phyloP scores from a whole-genome alignment of 306 rosid species.

The Gillenia trifoliata region DNA sequence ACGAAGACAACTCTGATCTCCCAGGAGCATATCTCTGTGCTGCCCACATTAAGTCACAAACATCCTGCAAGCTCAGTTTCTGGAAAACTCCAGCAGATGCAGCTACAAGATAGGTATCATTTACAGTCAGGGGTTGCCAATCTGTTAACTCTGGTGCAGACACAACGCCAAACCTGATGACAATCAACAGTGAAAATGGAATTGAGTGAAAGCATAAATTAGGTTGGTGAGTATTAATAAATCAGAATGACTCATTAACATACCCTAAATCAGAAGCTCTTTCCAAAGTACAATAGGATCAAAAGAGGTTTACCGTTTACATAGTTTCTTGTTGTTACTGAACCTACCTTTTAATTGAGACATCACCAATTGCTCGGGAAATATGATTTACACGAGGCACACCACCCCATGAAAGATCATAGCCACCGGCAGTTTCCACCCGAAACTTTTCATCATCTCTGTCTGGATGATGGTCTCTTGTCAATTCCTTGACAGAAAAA shows the following conservation, averaged over 20 bases:
- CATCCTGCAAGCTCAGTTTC: slow-evolving; percentile 78
- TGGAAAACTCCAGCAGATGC: slow-evolving; percentile 92
- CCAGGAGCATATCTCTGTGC: slow-evolving; percentile 30
- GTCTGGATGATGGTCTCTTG: slow-evolving; percentile 92
- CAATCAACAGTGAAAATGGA: slow-evolving; percentile 24
- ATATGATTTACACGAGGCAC: slow-evolving; percentile 82
- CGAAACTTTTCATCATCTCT: slow-evolving; percentile 85
- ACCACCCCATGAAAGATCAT: slow-evolving; percentile 78
- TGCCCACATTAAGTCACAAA: slow-evolving; percentile 90
- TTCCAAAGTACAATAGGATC: background rate
- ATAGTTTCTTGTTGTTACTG: slow-evolving; percentile 5
- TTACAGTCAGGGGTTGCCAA: slow-evolving; percentile 71
- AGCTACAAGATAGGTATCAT: slow-evolving; percentile 91
- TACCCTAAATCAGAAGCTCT: background rate
- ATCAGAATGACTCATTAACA: too few species aligned
- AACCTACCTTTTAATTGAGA: slow-evolving; percentile 67
- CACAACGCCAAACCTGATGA: slow-evolving; percentile 74
- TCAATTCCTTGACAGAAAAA: slow-evolving; percentile 78
- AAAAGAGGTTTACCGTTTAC: background rate
- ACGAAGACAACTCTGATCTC: slow-evolving; percentile 45
- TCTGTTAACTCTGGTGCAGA: slow-evolving; percentile 93
- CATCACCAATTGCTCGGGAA: slow-evolving; percentile 84
- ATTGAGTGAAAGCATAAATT: background rate
- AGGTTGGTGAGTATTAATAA: background rate
- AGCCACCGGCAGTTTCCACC: slow-evolving; percentile 96